Base-by-base conservation (phyloP, 1,139 yeast genomes). In the Geotrichum macrosporum region DNA sequence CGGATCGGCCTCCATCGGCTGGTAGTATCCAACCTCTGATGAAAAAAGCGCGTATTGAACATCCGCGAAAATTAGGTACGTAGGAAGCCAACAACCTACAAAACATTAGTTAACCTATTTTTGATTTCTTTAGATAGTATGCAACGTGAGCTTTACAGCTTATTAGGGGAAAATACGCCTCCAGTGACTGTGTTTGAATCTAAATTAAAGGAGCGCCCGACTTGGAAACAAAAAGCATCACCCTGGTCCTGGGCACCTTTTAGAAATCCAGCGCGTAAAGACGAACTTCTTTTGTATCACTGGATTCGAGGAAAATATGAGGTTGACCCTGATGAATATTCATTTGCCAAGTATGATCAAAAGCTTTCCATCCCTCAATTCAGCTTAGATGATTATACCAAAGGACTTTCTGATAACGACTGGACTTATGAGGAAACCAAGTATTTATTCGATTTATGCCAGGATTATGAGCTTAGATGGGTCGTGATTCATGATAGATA, bases 91-190 rank as follows among this genome's bases (percentile, higher is more conserved):
- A 50, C 55, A 2, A 45, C 34, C n/a, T 44, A 42, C 6, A 31
- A n/a, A n/a, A n/a, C 31, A 3, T 29, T 18, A 3, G 20, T 9
- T 12, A 21, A 16, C 21, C 26, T 42, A 42, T 15, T 16, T 27
- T 20, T 50, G 53, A 22, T 50, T 50, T 26, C 18, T 20, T 29
- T 40, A 53, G 79, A 86, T 15, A 96, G 96, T 18, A 84, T 92
- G 80, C 94, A 87, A 53, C 75, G 98, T 55, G 98, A 92, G 63
- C 71, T 92, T 46, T 89, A 84, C 65, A 84, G 84, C 57, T 72
- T 94, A 50, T 70, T 94, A 35, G 98, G 99, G 1, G 92, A 94
- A 35, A 88, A 87, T 64, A 81, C 95, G 1, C 96, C 98, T 0
- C 94, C 98, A 1, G 78, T 88, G 2, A 73, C 77, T 5, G 74